Percentiles rank a stretch among this genome's conserved stretches.
phyloP scores from a whole-genome alignment of 2,329 filamentous ascomycete species.

The Meredithiella fracta region DNA sequence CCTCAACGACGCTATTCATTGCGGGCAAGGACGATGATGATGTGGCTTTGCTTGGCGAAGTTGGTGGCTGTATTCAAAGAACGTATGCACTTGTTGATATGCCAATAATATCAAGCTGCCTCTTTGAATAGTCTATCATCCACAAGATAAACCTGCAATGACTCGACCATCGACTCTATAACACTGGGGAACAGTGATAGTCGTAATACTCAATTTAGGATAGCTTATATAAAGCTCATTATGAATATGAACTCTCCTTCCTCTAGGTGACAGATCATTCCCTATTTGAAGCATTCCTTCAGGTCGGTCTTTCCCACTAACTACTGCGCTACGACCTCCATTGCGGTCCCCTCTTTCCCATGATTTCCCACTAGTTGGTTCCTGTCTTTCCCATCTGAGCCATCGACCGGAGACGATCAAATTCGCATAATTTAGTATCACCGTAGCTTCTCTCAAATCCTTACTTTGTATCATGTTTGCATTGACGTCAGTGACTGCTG shows the following conservation, averaged over 20 bases:
- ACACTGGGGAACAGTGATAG: too few species aligned
- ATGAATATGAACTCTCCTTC: neutral
- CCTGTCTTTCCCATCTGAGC: neutral
- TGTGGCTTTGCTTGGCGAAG: neutral
- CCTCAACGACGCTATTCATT: neutral
- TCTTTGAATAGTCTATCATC: too few species aligned
- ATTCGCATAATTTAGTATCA: neutral
- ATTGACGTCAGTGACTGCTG: neutral
- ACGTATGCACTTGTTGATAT: too few species aligned
- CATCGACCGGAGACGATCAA: neutral
- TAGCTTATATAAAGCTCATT: neutral
- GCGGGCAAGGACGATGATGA: too few species aligned
- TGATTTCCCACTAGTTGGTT: neutral
- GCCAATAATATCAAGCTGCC: too few species aligned
- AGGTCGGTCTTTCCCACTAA: neutral
- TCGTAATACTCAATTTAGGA: neutral
- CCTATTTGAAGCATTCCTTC: neutral
- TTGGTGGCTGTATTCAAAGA: neutral
- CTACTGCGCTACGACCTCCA: constrained; percentile 5
- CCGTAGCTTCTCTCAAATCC: too few species aligned
- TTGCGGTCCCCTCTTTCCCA: neutral
- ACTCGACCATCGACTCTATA: too few species aligned
- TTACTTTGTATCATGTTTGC: neutral
- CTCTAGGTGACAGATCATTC: neutral
- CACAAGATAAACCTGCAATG: too few species aligned